Evolutionary conservation across 441 rosid species (phyloP).

Genomic region (Heliophila coronopifolia): DNA sequence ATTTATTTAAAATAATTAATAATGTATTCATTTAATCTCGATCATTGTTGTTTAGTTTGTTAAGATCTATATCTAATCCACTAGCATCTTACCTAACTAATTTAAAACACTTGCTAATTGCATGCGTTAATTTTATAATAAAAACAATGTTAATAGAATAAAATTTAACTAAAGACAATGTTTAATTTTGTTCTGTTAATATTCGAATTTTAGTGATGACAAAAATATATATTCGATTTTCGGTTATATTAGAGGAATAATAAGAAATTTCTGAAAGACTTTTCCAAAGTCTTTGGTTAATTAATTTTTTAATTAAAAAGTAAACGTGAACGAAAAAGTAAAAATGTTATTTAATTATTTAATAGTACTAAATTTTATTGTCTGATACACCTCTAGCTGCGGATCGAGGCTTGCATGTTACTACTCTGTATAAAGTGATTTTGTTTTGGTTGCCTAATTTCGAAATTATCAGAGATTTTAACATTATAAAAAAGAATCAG

Average conservation of each 20-base stretch:
- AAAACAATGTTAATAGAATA: no score
- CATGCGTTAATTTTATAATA: neutral
- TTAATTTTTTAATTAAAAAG: neutral
- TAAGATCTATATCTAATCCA: conserved; percentile 22
- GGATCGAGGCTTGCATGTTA: conserved; percentile 36
- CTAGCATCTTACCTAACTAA: conserved; percentile 26
- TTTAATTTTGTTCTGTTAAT: neutral
- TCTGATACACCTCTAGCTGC: conserved; percentile 26
- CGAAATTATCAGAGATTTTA: conserved; percentile 33
- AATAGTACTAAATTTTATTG: conserved; percentile 1
- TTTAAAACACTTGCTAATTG: conserved; percentile 10
- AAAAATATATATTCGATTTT: no score
- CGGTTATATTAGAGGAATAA: neutral
- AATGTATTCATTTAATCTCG: conserved; percentile 5
- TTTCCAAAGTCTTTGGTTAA: conserved; percentile 4
- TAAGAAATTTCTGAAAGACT: neutral
- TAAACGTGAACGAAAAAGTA: neutral
- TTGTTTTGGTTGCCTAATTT: conserved; percentile 32
- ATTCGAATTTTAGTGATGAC: no score
- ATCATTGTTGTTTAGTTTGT: conserved; percentile 15
- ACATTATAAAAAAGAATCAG: conserved; percentile 18
- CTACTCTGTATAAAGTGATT: conserved; percentile 30
- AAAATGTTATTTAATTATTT: neutral
- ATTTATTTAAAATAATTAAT: neutral
- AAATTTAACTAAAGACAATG: no score